Base-by-base conservation (phyloP, 371 early-diverging fungal genomes). In the Rhizopus stolonifer region DNA sequence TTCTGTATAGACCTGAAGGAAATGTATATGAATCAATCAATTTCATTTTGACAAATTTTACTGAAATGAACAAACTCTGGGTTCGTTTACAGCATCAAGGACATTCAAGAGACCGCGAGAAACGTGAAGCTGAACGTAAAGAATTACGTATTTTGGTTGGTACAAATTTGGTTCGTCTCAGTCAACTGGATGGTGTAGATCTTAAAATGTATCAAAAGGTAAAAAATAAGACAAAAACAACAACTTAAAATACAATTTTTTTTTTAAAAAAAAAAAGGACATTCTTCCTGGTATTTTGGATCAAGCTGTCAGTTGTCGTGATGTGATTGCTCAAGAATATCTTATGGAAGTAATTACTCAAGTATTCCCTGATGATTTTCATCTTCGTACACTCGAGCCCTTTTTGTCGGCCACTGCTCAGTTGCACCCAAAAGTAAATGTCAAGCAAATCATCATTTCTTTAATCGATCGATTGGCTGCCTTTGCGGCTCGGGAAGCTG, bases 1-100 rank as follows among this genome's bases (percentile, higher is more conserved):
- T 6, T 21, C 7, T 8, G 11, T 29, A 25, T 56, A 89, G 91
- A 4, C 86, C 89, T 15, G 86, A 87, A 61, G 94, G 93, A 43
- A 88, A 87, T 57, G 83, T 93, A 23, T 67, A 77, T 45, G 97
- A 96, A 69, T 90, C 94, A 3, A 93, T 96, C 52, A 83, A 89
- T 29, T 98, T 98, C 63, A 91, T 92, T 52, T 75, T 98, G 36
- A 92, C 90, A 34, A 97, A 98, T 67, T 96, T 97, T 69, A 90
- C 92, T 33, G 97, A 98, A 74, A 98, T 96, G 96, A 97, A 97
- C 76, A 98, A 96, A 74, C 82, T 98, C 6, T 98, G 99, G 99
- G 97, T 98, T 13, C 88, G 99, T 0, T 70, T 96, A 52, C 99
- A 98, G 72, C 91, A 94, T 72, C 94, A 94, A 63, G 99, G 99